Conservation (phyloP, 495 filamentous ascomycete species). For the Baudoinia panamericana region DNA sequence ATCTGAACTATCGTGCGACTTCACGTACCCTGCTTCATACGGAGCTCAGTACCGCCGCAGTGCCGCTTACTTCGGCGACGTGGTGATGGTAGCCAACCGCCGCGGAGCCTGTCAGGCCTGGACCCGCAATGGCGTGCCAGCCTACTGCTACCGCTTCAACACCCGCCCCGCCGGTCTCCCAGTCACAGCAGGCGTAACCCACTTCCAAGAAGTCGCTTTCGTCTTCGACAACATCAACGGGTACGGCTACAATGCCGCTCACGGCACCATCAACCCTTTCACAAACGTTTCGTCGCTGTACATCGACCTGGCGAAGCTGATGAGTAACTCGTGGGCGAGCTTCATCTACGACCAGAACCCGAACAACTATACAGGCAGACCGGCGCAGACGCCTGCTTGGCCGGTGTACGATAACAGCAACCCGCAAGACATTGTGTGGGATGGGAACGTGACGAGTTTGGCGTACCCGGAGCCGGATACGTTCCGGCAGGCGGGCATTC, state of each 20-base stretch:
- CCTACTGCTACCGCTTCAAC: slow-evolving; percentile 54
- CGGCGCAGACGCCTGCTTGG: slow-evolving; percentile 19
- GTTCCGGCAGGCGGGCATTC: slow-evolving; percentile 36
- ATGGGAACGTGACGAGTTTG: slow-evolving; percentile 34
- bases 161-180: slow-evolving; percentile 33
- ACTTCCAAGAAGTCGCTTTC: slow-evolving; percentile 49
- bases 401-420: slow-evolving; percentile 20
- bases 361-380: slow-evolving; percentile 26
- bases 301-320: slow-evolving; percentile 35
- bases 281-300: slow-evolving; percentile 34
- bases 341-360: slow-evolving; percentile 43
- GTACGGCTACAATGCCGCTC: slow-evolving; percentile 31
- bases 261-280: slow-evolving; percentile 33
- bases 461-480: slow-evolving; percentile 38
- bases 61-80: slow-evolving; percentile 42
- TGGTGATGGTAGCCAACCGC: slow-evolving; percentile 42
- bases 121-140: slow-evolving; percentile 32
- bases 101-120: slow-evolving; percentile 43
- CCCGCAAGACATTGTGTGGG: slow-evolving; percentile 33
- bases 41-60: slow-evolving; percentile 43
- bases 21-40: slow-evolving; percentile 19
- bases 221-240: slow-evolving; percentile 47
- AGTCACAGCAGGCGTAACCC: slow-evolving; percentile 34
- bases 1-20: slow-evolving; percentile 12
- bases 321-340: slow-evolving; percentile 42